A percentile compares a stretch with the other conserved stretches of the same genome.
Evolutionary conservation across 2,329 filamentous ascomycete species (phyloP).

Genomic region (Colletotrichum magnum): DNA sequence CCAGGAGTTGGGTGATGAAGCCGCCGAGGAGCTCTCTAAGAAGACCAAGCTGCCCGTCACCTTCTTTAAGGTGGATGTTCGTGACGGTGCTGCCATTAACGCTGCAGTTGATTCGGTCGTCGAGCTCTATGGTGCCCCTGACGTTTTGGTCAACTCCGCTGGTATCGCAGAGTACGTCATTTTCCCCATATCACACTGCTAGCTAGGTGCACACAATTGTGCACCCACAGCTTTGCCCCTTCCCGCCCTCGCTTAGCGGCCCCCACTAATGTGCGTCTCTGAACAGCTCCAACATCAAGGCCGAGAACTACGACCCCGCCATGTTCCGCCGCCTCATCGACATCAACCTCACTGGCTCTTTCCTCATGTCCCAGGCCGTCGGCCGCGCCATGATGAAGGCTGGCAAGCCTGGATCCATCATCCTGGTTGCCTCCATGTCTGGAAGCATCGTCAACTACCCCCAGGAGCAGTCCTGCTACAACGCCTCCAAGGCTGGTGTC

Average conservation of each 20-base stretch:
- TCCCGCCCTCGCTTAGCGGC: constrained; percentile 7
- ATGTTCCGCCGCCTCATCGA: constrained; percentile 86
- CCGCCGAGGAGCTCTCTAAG: constrained; percentile 78
- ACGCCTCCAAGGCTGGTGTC: constrained; percentile 86
- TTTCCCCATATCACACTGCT: constrained; percentile 42
- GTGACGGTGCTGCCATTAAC: constrained; percentile 78
- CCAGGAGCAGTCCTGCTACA: constrained; percentile 87
- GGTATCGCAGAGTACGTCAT: constrained; percentile 76
- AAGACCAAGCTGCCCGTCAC: constrained; percentile 81
- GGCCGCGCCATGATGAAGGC: constrained; percentile 81
- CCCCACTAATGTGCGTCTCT: constrained; percentile 32
- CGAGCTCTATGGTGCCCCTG: constrained; percentile 76
- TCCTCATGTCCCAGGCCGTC: constrained; percentile 82
- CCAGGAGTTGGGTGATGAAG: constrained; percentile 79
- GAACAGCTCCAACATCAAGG: constrained; percentile 79
- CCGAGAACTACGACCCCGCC: constrained; percentile 81
- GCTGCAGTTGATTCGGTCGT: constrained; percentile 77
- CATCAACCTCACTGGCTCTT: constrained; percentile 86
- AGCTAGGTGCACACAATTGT: constrained; percentile 26
- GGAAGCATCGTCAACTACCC: constrained; percentile 89
- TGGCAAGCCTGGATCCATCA: constrained; percentile 78
- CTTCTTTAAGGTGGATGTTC: constrained; percentile 86
- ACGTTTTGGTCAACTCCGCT: constrained; percentile 84
- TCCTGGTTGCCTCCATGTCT: constrained; percentile 86
- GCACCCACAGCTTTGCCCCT: constrained; percentile 36